Base-by-base conservation (phyloP, 2,329 filamentous ascomycete genomes). In the Rhynchosporium secalis region DNA sequence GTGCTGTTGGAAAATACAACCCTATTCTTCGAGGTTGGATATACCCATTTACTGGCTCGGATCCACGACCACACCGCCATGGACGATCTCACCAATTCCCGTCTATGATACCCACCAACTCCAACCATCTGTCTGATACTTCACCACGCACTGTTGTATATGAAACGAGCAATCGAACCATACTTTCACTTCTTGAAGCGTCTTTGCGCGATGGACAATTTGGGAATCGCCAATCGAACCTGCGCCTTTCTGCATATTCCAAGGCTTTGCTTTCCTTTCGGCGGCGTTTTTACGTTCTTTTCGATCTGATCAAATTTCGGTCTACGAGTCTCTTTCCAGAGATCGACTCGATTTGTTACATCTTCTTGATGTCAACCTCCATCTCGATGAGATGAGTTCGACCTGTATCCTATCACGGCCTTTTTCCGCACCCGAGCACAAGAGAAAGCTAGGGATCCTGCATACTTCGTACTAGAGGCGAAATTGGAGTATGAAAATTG, bases 141-240 rank as follows among this genome's bases (percentile, higher is more conserved):
- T 48, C 40, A n/a, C 28, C 31, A 3, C 54, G 51, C 12, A 26
- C 43, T 58, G 56, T 55, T 54, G 51, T 47, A 54, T 55, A 54
- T 54, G 49, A 54, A 20, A 20, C 20, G 20, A 20, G 20, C 20
- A 20, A 20, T 20, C 46, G 48, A 54, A 47, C n/a, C 57, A 59
- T 52, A 57, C 33, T n/a, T 59, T 31, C 47, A 36, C 43, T 59
- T 59, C 46, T 51, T 55, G 20, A 47, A 59, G 57, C 57, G 20
- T 41, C 20, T 28, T 59, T 36, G 46, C 47, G 57, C 36, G 33
- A 29, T 36, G 46, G 46, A 43, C 13, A 47, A 52, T 26, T 51
- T 47, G 28, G n/a, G 20, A 29, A 10, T n/a, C 15, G 9, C 28
- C 38, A 15, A 26, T 45, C 57, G 43, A 20, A 20, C 26, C 41